Base-by-base conservation (phyloP, 2,329 filamentous ascomycete genomes). In the Sporothrix curviconia region DNA sequence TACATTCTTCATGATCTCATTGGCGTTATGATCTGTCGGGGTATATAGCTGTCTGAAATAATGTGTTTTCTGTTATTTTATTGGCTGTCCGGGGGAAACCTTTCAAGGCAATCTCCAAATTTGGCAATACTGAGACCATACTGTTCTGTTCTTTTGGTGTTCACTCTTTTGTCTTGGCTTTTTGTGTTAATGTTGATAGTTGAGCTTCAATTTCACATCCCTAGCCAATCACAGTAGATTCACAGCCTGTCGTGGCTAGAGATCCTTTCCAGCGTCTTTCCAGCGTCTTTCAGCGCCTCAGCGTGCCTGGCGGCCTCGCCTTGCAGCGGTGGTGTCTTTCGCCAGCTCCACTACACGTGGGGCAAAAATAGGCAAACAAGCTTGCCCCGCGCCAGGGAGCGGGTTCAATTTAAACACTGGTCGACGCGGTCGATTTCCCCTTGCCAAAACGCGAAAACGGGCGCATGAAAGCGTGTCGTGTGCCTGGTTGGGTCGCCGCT, bases 391-490 rank as follows among this genome's bases (percentile, higher is more conserved):
- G 62, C 53, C 30, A 51, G 55, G 32, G 17, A n/a, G n/a, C 44
- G 50, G 47, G 50, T 30, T 63, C 62, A 60, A 64, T 64, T n/a
- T 63, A 64, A 63, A 60, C 56, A 60, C 54, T 19, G 24, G 7
- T 51, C 43, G 61, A 63, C 62, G 62, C 62, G n/a, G 62, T 64
- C 61, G 43, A 17, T 40, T n/a, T n/a, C 37, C 25, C 28, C 39
- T 49, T 24, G 25, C 42, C 37, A 49, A 54, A 52, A 60, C 61
- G 61, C 61, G 61, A 61, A 63, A 61, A 55, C n/a, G 25, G 17
- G 32, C 39, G 25, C 14, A 34, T 34, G 37, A 34, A 34, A 51
- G 49, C 49, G 49, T 51, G 49, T 51, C 49, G 49, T 51, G 49
- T 51, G 49, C 32, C 30, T 36, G 39, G 36, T 42, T 43, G 34